These are phyloP conservation scores for Cutaneotrichosporon spelunceum DNA, from an alignment of 1,284 basidiomycete genomes.

Conservation along the genomic window DNA sequence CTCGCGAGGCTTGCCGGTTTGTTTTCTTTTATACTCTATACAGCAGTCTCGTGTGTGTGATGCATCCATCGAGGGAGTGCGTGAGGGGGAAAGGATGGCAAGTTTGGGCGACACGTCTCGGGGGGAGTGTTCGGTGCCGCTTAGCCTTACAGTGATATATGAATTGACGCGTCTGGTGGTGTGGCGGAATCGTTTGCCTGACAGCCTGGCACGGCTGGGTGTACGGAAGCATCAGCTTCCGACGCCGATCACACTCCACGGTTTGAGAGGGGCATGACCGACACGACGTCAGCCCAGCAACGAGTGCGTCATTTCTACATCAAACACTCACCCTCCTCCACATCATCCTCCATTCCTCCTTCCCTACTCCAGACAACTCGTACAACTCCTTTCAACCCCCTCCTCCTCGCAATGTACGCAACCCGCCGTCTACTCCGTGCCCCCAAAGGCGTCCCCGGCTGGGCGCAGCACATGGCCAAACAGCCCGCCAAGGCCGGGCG, in stretches of 20 bases:
- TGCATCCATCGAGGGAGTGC: conserved; percentile 1
- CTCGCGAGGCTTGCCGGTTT: conserved; percentile 8
- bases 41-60: not conserved
- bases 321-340: no score
- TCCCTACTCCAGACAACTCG: not conserved
- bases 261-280: no score
- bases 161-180: no score
- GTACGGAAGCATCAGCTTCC: no score
- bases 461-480: conserved; percentile 7
- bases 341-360: not conserved
- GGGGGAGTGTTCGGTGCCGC: no score
- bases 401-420: not conserved
- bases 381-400: no score
- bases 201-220: no score
- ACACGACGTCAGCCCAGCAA: no score
- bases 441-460: conserved; percentile 1
- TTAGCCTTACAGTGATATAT: no score
- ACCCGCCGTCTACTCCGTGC: conserved; percentile 1
- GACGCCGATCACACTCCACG: no score
- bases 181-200: no score
- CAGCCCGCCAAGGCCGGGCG: conserved; percentile 1
- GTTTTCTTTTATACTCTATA: conserved; percentile 4
- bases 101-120: not conserved
- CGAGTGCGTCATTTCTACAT: no score
- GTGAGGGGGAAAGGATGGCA: not conserved